Conservation (phyloP, 2,329 filamentous ascomycete genomes). For the Xylaria hypoxylon region DNA sequence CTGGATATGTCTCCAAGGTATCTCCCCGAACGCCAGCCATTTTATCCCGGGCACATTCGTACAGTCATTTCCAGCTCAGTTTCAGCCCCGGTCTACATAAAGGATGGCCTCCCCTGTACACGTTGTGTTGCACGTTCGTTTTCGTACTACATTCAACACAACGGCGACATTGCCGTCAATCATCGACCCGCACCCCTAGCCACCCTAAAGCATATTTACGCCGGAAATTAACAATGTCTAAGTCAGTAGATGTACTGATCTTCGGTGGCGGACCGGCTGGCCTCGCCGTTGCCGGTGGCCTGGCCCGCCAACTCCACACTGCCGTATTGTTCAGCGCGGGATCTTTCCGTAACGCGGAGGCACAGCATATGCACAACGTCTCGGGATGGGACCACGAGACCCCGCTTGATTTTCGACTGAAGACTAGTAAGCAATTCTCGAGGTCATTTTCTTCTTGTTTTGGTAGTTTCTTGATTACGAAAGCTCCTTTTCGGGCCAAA, state of each 20-base stretch:
- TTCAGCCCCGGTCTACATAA: conserved; percentile 3
- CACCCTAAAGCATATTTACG: not conserved
- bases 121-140: not conserved
- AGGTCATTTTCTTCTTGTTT: not conserved
- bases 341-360: conserved; percentile 56
- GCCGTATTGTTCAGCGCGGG: conserved; percentile 51
- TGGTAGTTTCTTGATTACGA: not conserved
- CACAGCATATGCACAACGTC: conserved; percentile 60
- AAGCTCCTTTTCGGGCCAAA: not conserved
- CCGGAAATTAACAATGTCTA: conserved; percentile 4
- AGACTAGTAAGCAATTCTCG: conserved; percentile 18
- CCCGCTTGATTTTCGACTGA: conserved; percentile 36
- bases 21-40: conserved; percentile 28
- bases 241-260: conserved; percentile 51
- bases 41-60: conserved; percentile 9
- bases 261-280: conserved; percentile 60
- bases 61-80: not conserved
- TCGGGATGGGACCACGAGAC: conserved; percentile 44
- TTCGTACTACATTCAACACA: not conserved
- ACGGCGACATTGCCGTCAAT: not conserved
- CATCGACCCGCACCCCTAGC: not conserved
- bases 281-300: conserved; percentile 54
- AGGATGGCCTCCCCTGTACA: not conserved
- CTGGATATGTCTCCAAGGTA: conserved; percentile 39
- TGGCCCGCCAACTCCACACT: conserved; percentile 52